phyloP scores from a whole-genome alignment of 2,329 filamentous ascomycete genomes.

The Fusarium hostae region DNA sequence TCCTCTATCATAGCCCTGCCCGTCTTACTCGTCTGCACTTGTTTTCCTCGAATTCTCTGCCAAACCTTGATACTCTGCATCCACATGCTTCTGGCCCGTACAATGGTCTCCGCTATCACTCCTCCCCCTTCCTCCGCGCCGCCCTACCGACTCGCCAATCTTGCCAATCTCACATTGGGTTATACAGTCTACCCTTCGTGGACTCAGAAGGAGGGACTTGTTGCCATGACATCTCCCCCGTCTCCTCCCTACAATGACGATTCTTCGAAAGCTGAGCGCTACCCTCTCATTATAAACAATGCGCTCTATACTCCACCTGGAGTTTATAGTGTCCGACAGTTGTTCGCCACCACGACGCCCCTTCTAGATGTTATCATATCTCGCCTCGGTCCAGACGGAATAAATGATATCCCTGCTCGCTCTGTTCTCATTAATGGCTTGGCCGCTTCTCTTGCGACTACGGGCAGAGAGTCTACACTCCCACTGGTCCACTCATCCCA shows the following conservation, averaged over 20 bases:
- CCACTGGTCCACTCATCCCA: background rate
- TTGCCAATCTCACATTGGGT: background rate
- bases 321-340: background rate
- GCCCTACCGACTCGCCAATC: background rate
- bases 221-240: background rate
- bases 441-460: background rate
- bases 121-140: background rate
- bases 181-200: background rate
- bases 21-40: background rate
- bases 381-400: background rate
- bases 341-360: background rate
- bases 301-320: background rate
- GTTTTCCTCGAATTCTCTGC: background rate
- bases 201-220: background rate
- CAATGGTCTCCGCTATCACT: background rate
- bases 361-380: background rate
- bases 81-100: background rate
- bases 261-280: background rate
- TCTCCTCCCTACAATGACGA: background rate
- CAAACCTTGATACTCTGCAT: background rate
- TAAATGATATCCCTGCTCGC: background rate
- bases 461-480: background rate
- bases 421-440: background rate
- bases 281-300: background rate
- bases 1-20: background rate